Evolutionary conservation across 2,329 filamentous ascomycete genomes (phyloP), one percentile per base, ranked within the genome.

Genomic region (Blastomyces gilchristii): DNA sequence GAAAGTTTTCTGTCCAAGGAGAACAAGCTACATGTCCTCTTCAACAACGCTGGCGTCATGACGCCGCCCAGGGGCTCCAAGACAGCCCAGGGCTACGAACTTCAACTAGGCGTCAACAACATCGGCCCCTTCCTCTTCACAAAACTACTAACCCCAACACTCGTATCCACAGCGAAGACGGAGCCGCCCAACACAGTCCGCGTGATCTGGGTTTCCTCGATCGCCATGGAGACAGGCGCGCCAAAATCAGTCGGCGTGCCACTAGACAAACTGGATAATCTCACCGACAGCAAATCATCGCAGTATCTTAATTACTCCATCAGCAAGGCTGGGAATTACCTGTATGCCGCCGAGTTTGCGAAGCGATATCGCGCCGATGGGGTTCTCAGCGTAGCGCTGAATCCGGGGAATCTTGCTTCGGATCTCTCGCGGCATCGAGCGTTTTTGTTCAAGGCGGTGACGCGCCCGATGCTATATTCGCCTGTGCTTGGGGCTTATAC

Each of bases 401-500:
- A 76, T 64, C 75, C 75, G 0, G 76, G 76, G 4, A 75, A 76
- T 63, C 63, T 76, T 28, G 68, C 65, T 37, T 69, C 72, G 0
- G 69, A 70, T 39, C 69, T 63, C 63, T 68, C 31, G 69, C 53
- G 65, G 12, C 73, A 61, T 71, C 74, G 0, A 22, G 69, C 0
- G 62, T 75, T 12, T 18, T 60, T 56, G 61, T 12, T 63, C 31
- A 62, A 41, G 25, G 52, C 53, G 39, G 68, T 73, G 41, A 65
- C 72, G 59, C 66, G 64, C 1, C 64, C 65, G 8, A 43, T 74
- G 3, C 63, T 73, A 2, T 69, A 77, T 58, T 69, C 71, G 16
- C 66, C 74, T 1, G 67, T 64, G 3, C 66, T 71, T 39, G 81
- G 80, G 0, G 80, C 79, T 0, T 82, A 81, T 67, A 81, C 81